Conservation (phyloP, 306 rosid species). For the Albizia julibrissin region DNA sequence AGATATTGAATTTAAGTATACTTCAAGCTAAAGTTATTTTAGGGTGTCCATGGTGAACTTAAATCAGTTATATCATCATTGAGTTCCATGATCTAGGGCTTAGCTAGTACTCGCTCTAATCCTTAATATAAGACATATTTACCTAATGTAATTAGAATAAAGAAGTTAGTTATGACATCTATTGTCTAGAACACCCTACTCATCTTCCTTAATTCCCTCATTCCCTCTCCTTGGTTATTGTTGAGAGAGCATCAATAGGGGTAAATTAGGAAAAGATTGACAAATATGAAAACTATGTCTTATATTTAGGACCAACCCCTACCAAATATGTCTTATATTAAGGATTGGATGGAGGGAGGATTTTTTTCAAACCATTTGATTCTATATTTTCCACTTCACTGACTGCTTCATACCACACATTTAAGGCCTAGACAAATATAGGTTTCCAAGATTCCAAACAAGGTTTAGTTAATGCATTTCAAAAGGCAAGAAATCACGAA, state of each 20-base stretch:
- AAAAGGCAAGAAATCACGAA: slow-evolving; percentile 1
- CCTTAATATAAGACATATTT: too few relatives aligned
- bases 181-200: too few relatives aligned
- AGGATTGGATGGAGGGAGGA: fast-evolving
- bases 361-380: slow-evolving; percentile 16
- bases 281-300: too few relatives aligned
- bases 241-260: too few relatives aligned
- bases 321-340: too few relatives aligned
- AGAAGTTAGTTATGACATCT: too few relatives aligned
- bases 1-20: slow-evolving; percentile 54
- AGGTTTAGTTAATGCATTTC: neutral
- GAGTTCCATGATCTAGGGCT: neutral
- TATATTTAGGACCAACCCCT: too few relatives aligned
- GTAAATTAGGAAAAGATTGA: too few relatives aligned
- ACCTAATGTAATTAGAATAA: too few relatives aligned
- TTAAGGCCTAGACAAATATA: neutral
- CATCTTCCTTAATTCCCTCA: too few relatives aligned
- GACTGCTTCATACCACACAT: neutral
- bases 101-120: neutral
- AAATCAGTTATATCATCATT: neutral
- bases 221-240: too few relatives aligned
- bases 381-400: slow-evolving; percentile 14
- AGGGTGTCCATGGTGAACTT: neutral
- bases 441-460: slow-evolving; percentile 6
- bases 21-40: slow-evolving; percentile 33